phyloP scores from a whole-genome alignment of 192 early-diverging fungal genomes.

The Coemansia aciculifera region DNA sequence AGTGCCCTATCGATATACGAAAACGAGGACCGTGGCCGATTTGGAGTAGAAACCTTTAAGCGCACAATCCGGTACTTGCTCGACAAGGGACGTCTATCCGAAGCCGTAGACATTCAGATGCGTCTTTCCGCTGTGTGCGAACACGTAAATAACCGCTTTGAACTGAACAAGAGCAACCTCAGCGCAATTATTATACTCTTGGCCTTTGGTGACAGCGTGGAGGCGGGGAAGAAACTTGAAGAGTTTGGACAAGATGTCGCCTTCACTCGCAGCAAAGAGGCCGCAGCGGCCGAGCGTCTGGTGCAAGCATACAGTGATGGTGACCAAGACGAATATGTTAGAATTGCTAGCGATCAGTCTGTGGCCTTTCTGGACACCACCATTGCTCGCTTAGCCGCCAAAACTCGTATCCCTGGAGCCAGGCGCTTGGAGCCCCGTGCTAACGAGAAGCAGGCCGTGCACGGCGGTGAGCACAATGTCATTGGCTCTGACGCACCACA shows the following conservation, averaged over 20 bases:
- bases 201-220: constrained; percentile 47
- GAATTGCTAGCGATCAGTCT: constrained; percentile 21
- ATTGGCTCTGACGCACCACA: not conserved
- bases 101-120: constrained; percentile 31
- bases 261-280: constrained; percentile 39
- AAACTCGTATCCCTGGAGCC: constrained; percentile 38
- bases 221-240: constrained; percentile 43
- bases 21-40: constrained; percentile 44
- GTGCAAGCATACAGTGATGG: constrained; percentile 41
- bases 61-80: constrained; percentile 28
- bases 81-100: constrained; percentile 26
- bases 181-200: constrained; percentile 34
- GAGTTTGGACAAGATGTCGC: constrained; percentile 33
- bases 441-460: not conserved
- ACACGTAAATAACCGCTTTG: constrained; percentile 38
- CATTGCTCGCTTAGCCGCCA: constrained; percentile 31
- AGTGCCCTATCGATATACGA: constrained; percentile 45
- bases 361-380: constrained; percentile 32
- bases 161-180: constrained; percentile 37
- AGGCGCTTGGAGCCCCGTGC: constrained; percentile 8
- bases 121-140: constrained; percentile 41
- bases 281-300: constrained; percentile 33
- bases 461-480: not conserved
- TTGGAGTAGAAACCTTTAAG: constrained; percentile 42
- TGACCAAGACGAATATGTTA: constrained; percentile 39